Conservation (phyloP, 352 stramenopile genomes). For the Globisporangium cystogenes region DNA sequence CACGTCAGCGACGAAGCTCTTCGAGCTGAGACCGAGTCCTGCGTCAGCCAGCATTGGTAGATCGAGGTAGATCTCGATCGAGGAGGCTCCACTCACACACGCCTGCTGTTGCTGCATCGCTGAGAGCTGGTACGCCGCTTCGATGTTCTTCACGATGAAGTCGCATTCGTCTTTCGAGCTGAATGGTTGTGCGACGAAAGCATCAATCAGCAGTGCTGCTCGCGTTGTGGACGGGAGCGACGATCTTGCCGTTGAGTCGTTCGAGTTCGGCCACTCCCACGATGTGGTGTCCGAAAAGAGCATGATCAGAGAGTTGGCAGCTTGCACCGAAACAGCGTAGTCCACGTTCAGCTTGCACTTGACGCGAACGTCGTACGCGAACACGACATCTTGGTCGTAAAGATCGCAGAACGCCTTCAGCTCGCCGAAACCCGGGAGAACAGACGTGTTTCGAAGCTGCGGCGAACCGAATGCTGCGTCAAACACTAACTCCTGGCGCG, state of each 20-base stretch:
- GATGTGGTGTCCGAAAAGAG: conserved; percentile 16
- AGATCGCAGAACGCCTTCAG: conserved; percentile 38
- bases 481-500: conserved; percentile 21
- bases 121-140: conserved; percentile 17
- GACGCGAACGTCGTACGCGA: conserved; percentile 23
- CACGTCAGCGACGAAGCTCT: conserved; percentile 26
- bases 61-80: conserved; percentile 22
- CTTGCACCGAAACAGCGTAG: conserved; percentile 19
- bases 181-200: conserved; percentile 48
- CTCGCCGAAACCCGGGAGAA: conserved; percentile 32
- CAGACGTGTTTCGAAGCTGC: conserved; percentile 9
- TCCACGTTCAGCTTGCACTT: conserved; percentile 18
- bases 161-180: conserved; percentile 17
- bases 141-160: conserved; percentile 19
- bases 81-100: conserved; percentile 10
- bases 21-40: conserved; percentile 20
- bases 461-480: conserved; percentile 2
- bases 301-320: conserved; percentile 15
- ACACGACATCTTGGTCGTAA: conserved; percentile 17
- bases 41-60: conserved; percentile 23
- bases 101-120: conserved; percentile 13
- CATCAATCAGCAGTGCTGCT: conserved; percentile 37
- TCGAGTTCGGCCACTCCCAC: conserved; percentile 21
- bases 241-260: conserved; percentile 1
- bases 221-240: conserved; percentile 15